These are phyloP conservation scores for Globisporangium cylindrosporum DNA, from an alignment of 352 stramenopile genomes.

Conservation along the genomic window DNA sequence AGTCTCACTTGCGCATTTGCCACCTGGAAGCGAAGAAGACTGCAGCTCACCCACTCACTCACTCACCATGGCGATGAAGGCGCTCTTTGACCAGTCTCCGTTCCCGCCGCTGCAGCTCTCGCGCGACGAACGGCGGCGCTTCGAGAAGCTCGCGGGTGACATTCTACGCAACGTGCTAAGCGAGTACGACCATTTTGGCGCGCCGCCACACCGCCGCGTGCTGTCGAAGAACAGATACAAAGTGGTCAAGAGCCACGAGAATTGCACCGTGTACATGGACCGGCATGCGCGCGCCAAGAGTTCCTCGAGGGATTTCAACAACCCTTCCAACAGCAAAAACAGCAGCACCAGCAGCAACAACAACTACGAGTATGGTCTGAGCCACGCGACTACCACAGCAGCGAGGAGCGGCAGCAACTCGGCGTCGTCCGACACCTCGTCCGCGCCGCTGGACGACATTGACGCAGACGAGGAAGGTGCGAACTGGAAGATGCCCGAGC, in stretches of 20 bases:
- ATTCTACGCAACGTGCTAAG: constrained; percentile 8
- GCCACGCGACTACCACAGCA: neutral
- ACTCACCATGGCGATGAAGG: constrained; percentile 7
- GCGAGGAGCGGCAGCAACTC: neutral
- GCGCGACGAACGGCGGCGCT: constrained; percentile 2
- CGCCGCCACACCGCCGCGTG: neutral
- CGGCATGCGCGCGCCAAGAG: constrained; percentile 1
- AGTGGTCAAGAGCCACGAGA: constrained; percentile 14
- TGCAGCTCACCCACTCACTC: neutral
- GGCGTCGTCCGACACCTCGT: constrained; percentile 8
- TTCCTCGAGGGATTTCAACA: neutral
- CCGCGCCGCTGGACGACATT: neutral
- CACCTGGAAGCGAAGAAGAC: neutral
- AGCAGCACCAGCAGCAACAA: constrained; percentile 5
- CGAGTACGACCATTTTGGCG: constrained; percentile 17
- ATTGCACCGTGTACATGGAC: constrained; percentile 18
- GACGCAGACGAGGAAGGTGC: neutral
- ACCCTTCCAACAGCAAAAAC: neutral
- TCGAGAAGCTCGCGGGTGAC: constrained; percentile 7
- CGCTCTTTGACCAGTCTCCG: constrained; percentile 14
- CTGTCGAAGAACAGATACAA: constrained; percentile 16
- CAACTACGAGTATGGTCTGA: constrained; percentile 10
- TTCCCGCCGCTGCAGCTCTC: constrained; percentile 11
- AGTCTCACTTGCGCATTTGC: constrained; percentile 8
- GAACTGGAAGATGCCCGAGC: constrained; percentile 17